These are phyloP conservation scores for Hypoxylon sp. DNA, from an alignment of 2,329 filamentous ascomycete species.

Conservation along the genomic window DNA sequence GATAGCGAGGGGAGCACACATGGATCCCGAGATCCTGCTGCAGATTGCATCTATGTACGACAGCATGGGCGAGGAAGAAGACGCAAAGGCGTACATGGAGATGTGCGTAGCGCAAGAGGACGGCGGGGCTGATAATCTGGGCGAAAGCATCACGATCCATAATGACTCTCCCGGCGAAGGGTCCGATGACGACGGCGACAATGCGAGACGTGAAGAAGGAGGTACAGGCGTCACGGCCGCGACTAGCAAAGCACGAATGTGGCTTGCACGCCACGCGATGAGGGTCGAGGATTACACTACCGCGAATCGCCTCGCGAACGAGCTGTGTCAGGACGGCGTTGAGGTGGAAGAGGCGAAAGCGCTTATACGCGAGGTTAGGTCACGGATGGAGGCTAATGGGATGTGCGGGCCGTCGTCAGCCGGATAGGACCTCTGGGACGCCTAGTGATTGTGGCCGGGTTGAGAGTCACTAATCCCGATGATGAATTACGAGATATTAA, in stretches of 20 bases:
- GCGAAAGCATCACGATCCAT: constrained; percentile 68
- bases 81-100: constrained; percentile 95
- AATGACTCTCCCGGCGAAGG: constrained; percentile 64
- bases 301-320: constrained; percentile 85
- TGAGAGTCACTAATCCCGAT: not conserved
- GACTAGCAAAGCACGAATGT: constrained; percentile 92
- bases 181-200: constrained; percentile 59
- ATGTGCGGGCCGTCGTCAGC: constrained; percentile 21
- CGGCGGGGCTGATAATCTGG: constrained; percentile 67
- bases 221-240: constrained; percentile 90
- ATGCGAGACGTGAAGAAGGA: constrained; percentile 49
- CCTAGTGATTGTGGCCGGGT: not conserved
- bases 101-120: constrained; percentile 94
- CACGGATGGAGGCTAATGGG: constrained; percentile 72
- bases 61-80: constrained; percentile 79
- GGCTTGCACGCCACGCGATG: constrained; percentile 89
- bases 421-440: constrained; percentile 10
- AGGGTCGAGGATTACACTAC: constrained; percentile 79
- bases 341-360: constrained; percentile 98
- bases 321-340: constrained; percentile 94
- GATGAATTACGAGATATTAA: constrained; percentile 32
- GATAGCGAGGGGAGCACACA: constrained; percentile 68
- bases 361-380: constrained; percentile 86
- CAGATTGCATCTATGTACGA: constrained; percentile 94
- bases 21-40: constrained; percentile 91